A percentile compares a stretch with the other conserved stretches of the same genome.
Conservation (phyloP, 2,329 filamentous ascomycete species). For the Rutstroemia sydowiana region DNA sequence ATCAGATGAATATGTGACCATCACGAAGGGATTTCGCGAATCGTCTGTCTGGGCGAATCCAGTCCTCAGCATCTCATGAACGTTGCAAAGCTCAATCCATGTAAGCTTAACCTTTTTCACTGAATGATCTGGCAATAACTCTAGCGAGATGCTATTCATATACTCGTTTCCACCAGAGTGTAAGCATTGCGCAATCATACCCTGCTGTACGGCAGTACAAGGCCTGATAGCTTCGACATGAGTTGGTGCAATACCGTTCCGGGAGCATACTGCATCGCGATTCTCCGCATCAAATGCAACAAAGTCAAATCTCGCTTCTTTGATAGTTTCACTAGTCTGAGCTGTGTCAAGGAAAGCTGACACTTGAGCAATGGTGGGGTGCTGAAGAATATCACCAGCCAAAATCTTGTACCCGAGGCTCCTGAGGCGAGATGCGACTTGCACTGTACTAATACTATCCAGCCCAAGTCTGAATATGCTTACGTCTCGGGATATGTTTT, state of each 20-base stretch:
- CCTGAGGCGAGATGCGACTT: constrained; percentile 64
- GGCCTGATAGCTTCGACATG: constrained; percentile 57
- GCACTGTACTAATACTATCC: constrained; percentile 82
- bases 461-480: constrained; percentile 85
- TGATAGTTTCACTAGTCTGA: not conserved
- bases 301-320: constrained; percentile 38
- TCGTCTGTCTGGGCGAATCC: constrained; percentile 62
- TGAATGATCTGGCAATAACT: constrained; percentile 37
- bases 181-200: constrained; percentile 70
- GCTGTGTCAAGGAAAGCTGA: not conserved
- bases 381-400: constrained; percentile 68
- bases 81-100: constrained; percentile 48
- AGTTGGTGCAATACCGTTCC: constrained; percentile 13
- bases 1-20: constrained; percentile 53
- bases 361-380: constrained; percentile 38
- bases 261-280: constrained; percentile 24
- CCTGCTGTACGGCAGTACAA: constrained; percentile 72
- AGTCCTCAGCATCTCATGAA: constrained; percentile 67
- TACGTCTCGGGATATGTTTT: constrained; percentile 49
- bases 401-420: constrained; percentile 50
- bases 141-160: constrained; percentile 62
- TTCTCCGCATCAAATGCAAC: constrained; percentile 41
- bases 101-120: constrained; percentile 41
- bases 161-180: constrained; percentile 62
- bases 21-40: constrained; percentile 57